Evolutionary conservation across 2,329 filamentous ascomycete species (phyloP).

Genomic region (Aureobasidium sp.): DNA sequence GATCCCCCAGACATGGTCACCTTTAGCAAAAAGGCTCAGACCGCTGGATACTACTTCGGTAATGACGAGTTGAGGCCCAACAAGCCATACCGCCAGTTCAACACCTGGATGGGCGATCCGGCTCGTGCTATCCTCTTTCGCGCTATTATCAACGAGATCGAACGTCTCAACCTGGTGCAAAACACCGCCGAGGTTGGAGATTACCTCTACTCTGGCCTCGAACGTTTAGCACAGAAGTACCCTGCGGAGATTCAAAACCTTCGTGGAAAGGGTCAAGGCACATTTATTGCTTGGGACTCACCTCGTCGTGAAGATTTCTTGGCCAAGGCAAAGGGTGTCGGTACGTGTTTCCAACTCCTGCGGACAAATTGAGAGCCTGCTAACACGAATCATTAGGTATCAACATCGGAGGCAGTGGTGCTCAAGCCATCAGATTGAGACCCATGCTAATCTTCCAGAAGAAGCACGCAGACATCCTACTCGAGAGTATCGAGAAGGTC

Average conservation of each 20-base stretch:
- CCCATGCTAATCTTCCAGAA: slow-evolving; percentile 88
- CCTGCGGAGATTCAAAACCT: slow-evolving; percentile 71
- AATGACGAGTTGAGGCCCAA: slow-evolving; percentile 71
- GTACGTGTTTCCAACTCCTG: slow-evolving; percentile 25
- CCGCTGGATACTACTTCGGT: slow-evolving; percentile 81
- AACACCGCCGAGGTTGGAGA: slow-evolving; percentile 67
- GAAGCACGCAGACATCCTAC: slow-evolving; percentile 73
- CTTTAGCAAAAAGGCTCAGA: slow-evolving; percentile 89
- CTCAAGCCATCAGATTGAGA: slow-evolving; percentile 62
- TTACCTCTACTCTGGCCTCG: slow-evolving; percentile 63
- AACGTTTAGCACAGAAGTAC: slow-evolving; percentile 57
- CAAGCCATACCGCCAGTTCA: slow-evolving; percentile 88
- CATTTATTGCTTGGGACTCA: slow-evolving; percentile 82
- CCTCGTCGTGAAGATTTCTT: slow-evolving; percentile 70
- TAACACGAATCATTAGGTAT: slow-evolving; percentile 30
- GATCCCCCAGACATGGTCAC: slow-evolving; percentile 86
- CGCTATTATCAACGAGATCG: slow-evolving; percentile 70
- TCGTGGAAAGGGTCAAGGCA: slow-evolving; percentile 75
- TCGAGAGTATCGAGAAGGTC: slow-evolving; percentile 32
- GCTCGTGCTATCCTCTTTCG: slow-evolving; percentile 73
- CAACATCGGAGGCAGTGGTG: slow-evolving; percentile 75
- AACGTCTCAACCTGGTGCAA: slow-evolving; percentile 62
- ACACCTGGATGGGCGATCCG: slow-evolving; percentile 93
- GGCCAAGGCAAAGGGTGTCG: slow-evolving; percentile 63
- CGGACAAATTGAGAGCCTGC: background rate